These are phyloP conservation scores for Blastomyces parvus DNA, from an alignment of 2,329 filamentous ascomycete genomes.

Conservation along the genomic window DNA sequence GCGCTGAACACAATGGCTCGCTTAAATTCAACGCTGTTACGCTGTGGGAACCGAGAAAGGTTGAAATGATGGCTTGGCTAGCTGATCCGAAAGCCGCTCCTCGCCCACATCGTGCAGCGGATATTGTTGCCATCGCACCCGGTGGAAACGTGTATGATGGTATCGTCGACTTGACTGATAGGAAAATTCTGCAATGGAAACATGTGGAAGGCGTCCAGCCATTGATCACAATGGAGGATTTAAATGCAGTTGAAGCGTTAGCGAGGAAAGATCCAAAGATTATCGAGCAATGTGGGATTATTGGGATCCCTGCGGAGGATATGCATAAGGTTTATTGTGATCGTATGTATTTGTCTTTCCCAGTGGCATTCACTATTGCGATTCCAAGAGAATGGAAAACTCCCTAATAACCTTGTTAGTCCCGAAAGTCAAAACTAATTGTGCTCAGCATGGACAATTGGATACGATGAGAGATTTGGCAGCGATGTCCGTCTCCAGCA, in stretches of 20 bases:
- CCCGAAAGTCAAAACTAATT: not conserved
- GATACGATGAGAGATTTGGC: constrained; percentile 83
- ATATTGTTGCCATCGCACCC: constrained; percentile 71
- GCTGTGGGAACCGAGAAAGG: constrained; percentile 75
- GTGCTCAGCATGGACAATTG: constrained; percentile 71
- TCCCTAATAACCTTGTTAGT: not conserved
- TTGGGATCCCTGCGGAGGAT: constrained; percentile 68
- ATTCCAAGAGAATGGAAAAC: not conserved
- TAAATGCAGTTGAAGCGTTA: constrained; percentile 68
- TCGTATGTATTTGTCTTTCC: constrained; percentile 41
- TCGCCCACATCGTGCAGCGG: constrained; percentile 62
- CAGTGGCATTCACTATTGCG: not conserved
- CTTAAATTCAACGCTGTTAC: constrained; percentile 82
- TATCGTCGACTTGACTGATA: constrained; percentile 60
- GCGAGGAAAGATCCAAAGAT: constrained; percentile 71
- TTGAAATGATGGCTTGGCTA: constrained; percentile 72
- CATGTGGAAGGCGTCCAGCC: constrained; percentile 69
- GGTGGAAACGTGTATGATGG: constrained; percentile 77
- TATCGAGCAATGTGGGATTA: constrained; percentile 78
- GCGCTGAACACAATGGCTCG: constrained; percentile 55
- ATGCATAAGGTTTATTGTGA: constrained; percentile 97
- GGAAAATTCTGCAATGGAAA: constrained; percentile 64
- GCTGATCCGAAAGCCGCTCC: constrained; percentile 51
- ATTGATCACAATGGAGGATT: constrained; percentile 85
- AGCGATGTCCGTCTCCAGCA: constrained; percentile 72